These are phyloP conservation scores for Seiridium cupressi DNA, from an alignment of 2,329 filamentous ascomycete genomes.

Conservation along the genomic window DNA sequence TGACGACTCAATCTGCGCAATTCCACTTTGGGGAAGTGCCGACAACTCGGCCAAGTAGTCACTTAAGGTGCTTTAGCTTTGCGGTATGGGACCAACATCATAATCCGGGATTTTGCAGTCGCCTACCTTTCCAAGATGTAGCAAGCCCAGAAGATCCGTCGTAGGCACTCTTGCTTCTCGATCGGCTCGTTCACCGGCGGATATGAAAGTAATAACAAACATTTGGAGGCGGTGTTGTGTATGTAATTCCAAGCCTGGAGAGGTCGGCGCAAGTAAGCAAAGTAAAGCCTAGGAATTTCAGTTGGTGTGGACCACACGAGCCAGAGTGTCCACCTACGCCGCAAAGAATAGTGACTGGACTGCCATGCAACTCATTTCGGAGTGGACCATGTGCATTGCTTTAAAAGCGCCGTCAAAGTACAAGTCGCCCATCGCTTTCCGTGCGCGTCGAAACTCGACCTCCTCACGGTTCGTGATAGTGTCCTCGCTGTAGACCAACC, in stretches of 20 bases:
- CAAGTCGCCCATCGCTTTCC: constrained; percentile 8
- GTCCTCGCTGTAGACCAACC: constrained; percentile 19
- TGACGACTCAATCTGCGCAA: constrained; percentile 49
- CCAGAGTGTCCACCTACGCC: constrained; percentile 32
- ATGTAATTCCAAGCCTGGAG: constrained; percentile 53
- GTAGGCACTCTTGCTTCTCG: constrained; percentile 45
- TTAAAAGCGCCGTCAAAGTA: constrained; percentile 45
- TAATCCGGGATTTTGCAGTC: too few relatives aligned
- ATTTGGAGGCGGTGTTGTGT: constrained; percentile 46
- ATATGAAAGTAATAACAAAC: constrained; percentile 47
- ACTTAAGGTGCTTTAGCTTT: constrained; percentile 21
- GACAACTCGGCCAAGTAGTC: constrained; percentile 53
- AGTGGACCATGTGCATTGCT: constrained; percentile 43
- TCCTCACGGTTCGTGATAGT: constrained; percentile 3
- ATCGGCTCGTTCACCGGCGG: constrained; percentile 28
- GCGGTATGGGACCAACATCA: too few relatives aligned
- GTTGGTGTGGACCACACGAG: not conserved
- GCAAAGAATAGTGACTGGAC: constrained; percentile 50
- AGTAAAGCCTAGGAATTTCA: constrained; percentile 37
- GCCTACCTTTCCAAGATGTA: constrained; percentile 50
- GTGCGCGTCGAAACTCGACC: constrained; percentile 3
- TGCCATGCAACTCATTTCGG: constrained; percentile 42
- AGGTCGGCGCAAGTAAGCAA: constrained; percentile 47
- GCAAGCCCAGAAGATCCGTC: constrained; percentile 53
- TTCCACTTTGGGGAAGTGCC: constrained; percentile 46